Evolutionary conservation across 768 basidiomycete species (phyloP).

Genomic region (Tylopilus sp.): DNA sequence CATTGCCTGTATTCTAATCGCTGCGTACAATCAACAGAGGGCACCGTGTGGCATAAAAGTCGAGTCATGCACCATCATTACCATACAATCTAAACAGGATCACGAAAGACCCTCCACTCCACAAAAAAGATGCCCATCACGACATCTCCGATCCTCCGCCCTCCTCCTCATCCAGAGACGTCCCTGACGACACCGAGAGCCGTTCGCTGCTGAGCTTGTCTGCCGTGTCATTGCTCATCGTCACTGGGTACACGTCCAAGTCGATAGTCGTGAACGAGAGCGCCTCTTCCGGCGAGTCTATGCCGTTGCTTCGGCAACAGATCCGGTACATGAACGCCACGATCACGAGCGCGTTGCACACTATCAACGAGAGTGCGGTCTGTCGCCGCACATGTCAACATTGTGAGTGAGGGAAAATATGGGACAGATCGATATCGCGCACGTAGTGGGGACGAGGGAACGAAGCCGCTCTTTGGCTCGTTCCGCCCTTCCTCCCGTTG

Average conservation of each 20-base stretch:
- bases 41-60: too few species aligned
- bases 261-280: constrained; percentile 18
- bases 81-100: too few species aligned
- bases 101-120: too few species aligned
- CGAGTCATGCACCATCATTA: too few species aligned
- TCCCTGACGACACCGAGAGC: background rate
- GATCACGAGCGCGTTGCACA: constrained; percentile 28
- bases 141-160: too few species aligned
- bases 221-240: background rate
- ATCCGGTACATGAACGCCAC: constrained; percentile 20
- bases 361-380: constrained; percentile 22
- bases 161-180: background rate
- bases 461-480: background rate
- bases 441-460: background rate
- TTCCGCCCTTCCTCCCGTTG: background rate
- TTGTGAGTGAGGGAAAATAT: background rate
- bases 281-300: background rate
- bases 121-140: too few species aligned
- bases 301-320: constrained; percentile 3
- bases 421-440: background rate
- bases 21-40: too few species aligned
- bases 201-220: background rate
- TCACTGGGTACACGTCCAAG: background rate
- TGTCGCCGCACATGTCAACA: background rate
- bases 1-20: too few species aligned